These are phyloP conservation scores for Paspalum notatum DNA, from an alignment of 176 grass and related monocot genomes.

Conservation along the genomic window DNA sequence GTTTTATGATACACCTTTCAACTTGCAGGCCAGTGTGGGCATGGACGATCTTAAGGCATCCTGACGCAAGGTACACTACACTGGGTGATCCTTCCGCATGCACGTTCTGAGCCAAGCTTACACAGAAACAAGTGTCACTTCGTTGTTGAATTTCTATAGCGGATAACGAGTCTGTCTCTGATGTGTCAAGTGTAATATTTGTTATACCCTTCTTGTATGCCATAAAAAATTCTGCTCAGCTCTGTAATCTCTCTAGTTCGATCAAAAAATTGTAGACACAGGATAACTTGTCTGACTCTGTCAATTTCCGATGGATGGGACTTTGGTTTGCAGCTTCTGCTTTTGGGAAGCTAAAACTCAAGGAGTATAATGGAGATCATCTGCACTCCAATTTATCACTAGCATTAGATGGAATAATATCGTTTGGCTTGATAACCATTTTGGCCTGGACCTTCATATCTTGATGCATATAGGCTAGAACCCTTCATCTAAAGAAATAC, in stretches of 20 bases:
- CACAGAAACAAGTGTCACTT: not conserved
- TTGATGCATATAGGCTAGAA: no score
- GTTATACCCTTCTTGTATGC: not conserved
- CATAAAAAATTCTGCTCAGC: not conserved
- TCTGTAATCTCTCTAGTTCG: not conserved
- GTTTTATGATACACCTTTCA: not conserved
- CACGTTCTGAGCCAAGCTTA: not conserved
- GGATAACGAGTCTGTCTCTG: not conserved
- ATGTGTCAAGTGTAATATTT: not conserved
- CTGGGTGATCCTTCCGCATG: not conserved
- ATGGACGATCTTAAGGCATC: slow-evolving; percentile 81
- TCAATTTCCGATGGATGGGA: not conserved
- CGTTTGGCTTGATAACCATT: no score
- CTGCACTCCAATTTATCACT: no score
- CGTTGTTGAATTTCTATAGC: slow-evolving; percentile 1
- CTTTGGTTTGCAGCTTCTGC: not conserved
- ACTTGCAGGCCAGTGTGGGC: slow-evolving; percentile 63
- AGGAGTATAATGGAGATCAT: no score
- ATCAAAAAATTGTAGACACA: not conserved
- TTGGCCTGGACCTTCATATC: no score
- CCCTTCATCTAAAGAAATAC: no score
- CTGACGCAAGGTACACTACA: slow-evolving; percentile 29
- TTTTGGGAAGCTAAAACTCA: not conserved
- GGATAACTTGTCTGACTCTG: not conserved
- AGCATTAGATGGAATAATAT: no score